Percentiles rank a stretch among this genome's conserved stretches.
phyloP scores from a whole-genome alignment of 495 filamentous ascomycete genomes.

The Parmelia sp. region DNA sequence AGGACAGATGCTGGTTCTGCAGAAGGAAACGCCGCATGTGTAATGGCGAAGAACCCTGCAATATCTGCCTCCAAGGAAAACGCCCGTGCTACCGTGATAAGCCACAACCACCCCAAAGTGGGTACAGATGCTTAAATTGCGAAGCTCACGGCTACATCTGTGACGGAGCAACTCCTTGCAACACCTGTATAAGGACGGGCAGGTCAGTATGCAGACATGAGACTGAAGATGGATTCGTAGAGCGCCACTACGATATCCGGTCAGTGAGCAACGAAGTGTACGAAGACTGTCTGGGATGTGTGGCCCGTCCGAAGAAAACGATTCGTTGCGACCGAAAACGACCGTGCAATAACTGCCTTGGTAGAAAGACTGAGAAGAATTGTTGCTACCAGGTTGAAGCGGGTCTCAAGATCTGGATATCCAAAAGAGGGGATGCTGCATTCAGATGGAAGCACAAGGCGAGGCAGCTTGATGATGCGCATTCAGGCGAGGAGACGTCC shows the following conservation, averaged over 20 bases:
- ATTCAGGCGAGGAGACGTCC: no score
- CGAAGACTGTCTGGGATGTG: background rate
- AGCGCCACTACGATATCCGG: background rate
- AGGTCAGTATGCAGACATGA: background rate
- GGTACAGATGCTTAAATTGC: background rate
- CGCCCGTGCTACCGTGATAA: background rate
- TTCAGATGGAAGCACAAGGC: no score
- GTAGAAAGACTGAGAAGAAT: background rate
- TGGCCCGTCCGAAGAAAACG: no score
- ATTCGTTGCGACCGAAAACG: background rate
- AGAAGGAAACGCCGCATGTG: background rate
- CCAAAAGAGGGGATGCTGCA: no score
- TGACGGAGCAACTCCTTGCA: background rate
- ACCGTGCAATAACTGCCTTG: background rate
- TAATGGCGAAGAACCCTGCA: background rate
- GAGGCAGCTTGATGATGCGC: no score
- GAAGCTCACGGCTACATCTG: background rate
- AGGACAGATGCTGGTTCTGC: background rate
- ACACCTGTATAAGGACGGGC: background rate
- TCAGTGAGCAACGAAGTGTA: background rate
- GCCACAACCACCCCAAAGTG: no score
- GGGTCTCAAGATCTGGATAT: background rate
- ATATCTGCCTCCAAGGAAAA: background rate
- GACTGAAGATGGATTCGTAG: background rate
- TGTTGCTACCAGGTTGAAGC: background rate